Conservation (phyloP, 2,329 filamentous ascomycete genomes). For the Amylocarpus encephaloides region DNA sequence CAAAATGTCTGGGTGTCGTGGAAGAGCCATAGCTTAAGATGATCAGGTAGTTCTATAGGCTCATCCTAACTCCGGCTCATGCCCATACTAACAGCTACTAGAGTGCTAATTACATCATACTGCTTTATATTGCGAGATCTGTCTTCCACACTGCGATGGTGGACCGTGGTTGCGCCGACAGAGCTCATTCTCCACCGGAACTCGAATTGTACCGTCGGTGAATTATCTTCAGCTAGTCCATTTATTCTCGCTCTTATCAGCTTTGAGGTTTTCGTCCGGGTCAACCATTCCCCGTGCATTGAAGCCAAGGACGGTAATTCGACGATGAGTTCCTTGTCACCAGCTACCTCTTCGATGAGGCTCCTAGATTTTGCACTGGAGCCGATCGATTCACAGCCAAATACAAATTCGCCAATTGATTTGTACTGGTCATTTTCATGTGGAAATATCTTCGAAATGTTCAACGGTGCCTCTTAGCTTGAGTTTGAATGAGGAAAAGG, state of each 20-base stretch:
- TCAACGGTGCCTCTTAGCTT: too few relatives aligned
- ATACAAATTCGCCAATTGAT: too few relatives aligned
- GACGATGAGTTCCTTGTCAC: not conserved
- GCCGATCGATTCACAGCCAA: not conserved
- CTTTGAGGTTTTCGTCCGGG: slow-evolving; percentile 6
- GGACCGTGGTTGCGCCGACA: slow-evolving; percentile 8
- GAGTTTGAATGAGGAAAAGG: too few relatives aligned
- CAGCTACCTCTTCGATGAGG: not conserved
- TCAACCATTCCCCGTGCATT: not conserved
- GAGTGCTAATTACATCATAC: not conserved
- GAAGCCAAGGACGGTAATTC: not conserved
- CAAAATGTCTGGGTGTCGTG: not conserved
- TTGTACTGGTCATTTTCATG: too few relatives aligned
- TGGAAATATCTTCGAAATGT: too few relatives aligned
- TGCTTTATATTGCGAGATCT: slow-evolving; percentile 7
- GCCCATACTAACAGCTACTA: too few relatives aligned
- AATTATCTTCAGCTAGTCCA: slow-evolving; percentile 21
- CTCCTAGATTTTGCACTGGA: not conserved
- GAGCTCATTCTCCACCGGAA: slow-evolving; percentile 26
- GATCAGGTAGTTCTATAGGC: not conserved
- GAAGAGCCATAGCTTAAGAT: not conserved
- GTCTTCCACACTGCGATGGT: slow-evolving; percentile 7
- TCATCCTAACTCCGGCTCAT: not conserved
- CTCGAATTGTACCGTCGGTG: slow-evolving; percentile 18
- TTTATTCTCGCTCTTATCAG: slow-evolving; percentile 26